phyloP scores from a whole-genome alignment of 345 rosid species.

The Eucalyptus erythrocorys region DNA sequence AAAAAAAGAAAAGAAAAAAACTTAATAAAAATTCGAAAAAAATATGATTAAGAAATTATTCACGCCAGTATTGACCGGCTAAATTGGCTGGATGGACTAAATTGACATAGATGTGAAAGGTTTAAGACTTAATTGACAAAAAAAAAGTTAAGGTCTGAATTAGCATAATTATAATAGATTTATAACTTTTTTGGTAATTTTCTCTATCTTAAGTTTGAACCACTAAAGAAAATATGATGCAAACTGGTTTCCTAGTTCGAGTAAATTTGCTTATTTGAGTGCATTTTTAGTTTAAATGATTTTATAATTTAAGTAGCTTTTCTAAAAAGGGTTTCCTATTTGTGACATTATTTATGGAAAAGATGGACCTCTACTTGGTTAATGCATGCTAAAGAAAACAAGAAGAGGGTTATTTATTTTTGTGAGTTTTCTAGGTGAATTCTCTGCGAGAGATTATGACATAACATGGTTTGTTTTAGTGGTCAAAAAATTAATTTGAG shows the following conservation, averaged over 20 bases:
- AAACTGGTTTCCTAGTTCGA: neutral
- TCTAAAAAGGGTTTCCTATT: too few relatives aligned
- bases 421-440: neutral
- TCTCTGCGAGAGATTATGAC: neutral
- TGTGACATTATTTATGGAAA: too few relatives aligned
- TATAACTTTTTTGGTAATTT: too few relatives aligned
- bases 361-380: too few relatives aligned
- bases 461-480: neutral
- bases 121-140: too few relatives aligned
- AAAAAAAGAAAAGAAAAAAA: fast-evolving
- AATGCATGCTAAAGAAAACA: neutral
- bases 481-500: neutral
- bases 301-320: too few relatives aligned
- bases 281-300: neutral
- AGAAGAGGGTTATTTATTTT: neutral
- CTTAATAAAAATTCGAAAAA: too few relatives aligned
- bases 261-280: neutral
- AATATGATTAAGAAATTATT: too few relatives aligned
- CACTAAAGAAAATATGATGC: neutral
- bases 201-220: neutral
- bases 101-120: fast-evolving
- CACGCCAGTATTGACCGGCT: fast-evolving
- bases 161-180: too few relatives aligned
- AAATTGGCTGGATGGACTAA: fast-evolving
- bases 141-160: fast-evolving